Percentiles rank a stretch among this genome's conserved stretches.
phyloP scores from a whole-genome alignment of 2,329 filamentous ascomycete species.

The Penicillium sp. region DNA sequence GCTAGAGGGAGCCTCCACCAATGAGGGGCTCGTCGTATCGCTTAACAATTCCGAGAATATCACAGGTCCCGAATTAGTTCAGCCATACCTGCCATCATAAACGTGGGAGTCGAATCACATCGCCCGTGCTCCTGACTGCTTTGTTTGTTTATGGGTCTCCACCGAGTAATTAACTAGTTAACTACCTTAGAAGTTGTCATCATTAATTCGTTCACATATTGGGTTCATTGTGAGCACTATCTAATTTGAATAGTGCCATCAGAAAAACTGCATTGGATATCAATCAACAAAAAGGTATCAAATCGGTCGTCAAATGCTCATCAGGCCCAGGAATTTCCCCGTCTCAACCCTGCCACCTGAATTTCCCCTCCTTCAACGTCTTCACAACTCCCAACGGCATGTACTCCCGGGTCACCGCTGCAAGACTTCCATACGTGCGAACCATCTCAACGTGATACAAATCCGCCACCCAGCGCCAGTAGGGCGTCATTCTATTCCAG shows the following conservation, averaged over 20 bases:
- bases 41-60: background rate
- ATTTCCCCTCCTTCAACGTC: slow-evolving; percentile 43
- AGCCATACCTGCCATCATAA: background rate
- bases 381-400: slow-evolving; percentile 48
- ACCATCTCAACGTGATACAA: slow-evolving; percentile 46
- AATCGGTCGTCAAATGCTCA: background rate
- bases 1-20: background rate
- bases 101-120: no score
- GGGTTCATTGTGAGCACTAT: background rate
- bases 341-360: slow-evolving; percentile 45
- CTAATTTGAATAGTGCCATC: background rate
- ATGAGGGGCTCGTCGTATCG: no score
- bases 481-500: slow-evolving; percentile 42
- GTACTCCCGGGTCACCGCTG: slow-evolving; percentile 43
- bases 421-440: slow-evolving; percentile 42
- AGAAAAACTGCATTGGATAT: background rate
- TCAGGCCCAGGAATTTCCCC: background rate
- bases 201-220: background rate
- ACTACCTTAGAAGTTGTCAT: background rate
- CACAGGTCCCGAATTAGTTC: background rate
- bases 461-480: slow-evolving; percentile 48
- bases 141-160: background rate
- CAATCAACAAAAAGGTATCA: background rate
- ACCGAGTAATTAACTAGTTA: background rate
- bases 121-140: background rate